phyloP scores from a whole-genome alignment of 257 asterid genomes.

The Solanum megistacrolobum region DNA sequence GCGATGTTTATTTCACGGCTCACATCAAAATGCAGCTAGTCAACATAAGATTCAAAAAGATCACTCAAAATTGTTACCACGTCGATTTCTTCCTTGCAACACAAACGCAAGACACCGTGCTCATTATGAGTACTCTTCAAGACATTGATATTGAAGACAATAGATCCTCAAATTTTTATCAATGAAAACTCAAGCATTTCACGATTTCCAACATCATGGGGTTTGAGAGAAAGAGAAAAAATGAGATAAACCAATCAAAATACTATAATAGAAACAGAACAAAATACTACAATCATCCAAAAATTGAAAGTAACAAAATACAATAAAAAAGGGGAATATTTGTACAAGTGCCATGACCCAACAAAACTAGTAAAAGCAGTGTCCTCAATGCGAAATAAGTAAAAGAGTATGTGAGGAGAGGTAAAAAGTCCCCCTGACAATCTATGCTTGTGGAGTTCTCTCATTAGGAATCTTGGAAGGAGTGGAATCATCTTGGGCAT shows the following conservation, averaged over 20 bases:
- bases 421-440: background rate
- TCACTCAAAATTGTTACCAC: background rate
- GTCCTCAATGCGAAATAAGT: background rate
- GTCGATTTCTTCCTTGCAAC: background rate
- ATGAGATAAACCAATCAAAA: background rate
- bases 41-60: background rate
- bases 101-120: background rate
- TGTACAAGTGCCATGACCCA: background rate
- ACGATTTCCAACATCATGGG: background rate
- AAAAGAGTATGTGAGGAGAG: background rate
- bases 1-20: background rate
- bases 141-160: background rate
- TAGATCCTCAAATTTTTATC: background rate
- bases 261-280: background rate
- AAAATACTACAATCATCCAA: background rate
- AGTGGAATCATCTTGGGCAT: background rate
- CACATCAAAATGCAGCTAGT: no score
- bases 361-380: background rate
- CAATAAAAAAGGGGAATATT: background rate
- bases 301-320: no score
- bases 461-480: background rate
- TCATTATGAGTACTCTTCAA: background rate
- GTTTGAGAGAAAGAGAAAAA: background rate
- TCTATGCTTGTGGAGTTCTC: background rate
- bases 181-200: background rate